Evolutionary conservation across 345 rosid species (phyloP), one percentile per base, ranked within the genome.

Genomic region (Leavenworthia alabamica): DNA sequence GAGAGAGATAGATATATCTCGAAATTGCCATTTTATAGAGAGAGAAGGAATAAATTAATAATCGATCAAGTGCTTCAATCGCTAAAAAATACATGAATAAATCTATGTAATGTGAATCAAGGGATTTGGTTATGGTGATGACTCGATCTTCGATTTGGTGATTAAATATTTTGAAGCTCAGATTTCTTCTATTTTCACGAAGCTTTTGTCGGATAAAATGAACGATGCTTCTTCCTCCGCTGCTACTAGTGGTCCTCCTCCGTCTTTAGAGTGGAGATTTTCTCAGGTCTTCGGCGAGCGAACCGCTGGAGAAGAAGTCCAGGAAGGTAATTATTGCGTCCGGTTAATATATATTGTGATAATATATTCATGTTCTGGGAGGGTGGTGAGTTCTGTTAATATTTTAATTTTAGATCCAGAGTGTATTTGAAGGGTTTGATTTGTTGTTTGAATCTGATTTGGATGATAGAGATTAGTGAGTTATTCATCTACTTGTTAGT

Each of bases 211-310:
- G 82, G 62, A 64, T 60, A 48, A 60, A 71, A 85, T 86, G 92
- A 79, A 77, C 69, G 83, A 61, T 33, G 75, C 59, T 9, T 37
- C 72, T 47, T 72, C 81, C 67, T 73, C 80, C 67, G 62, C 76
- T 41, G 67, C 62, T 14, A 44, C 49, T 36, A 31, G 56, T 51
- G 68, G 58, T 8, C 81, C 82, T 66, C 84, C 81, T 43, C 90
- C 73, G 56, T 74, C 81, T 43, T 60, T 89, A 36, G 96, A 89
- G 67, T 89, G 96, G 96, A 81, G 88, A 76, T 89, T 89, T 73
- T 86, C 96, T 53, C 96, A 89, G 83, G 96, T 89, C 66, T 89
- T 89, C 80, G 94, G 96, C 15, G 96, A 89, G 33, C 83, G 96
- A 40, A 78, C 90, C 39, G 96, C 89, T 53, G 90, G 94, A 42